These are phyloP conservation scores for Jatropha multifida DNA, from an alignment of 441 rosid genomes.

Conservation along the genomic window DNA sequence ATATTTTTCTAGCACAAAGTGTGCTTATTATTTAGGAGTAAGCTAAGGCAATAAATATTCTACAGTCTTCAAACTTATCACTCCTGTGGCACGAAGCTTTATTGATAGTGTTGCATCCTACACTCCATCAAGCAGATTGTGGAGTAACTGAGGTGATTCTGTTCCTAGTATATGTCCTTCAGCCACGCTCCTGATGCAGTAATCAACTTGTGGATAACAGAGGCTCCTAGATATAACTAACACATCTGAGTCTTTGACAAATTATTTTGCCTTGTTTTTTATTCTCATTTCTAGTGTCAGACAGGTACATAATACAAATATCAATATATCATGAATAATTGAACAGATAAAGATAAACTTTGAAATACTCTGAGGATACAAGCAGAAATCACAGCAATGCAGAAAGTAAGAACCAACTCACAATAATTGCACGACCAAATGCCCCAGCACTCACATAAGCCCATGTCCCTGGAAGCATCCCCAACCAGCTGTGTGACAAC, in stretches of 20 bases:
- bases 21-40: background rate
- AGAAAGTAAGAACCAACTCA: slow-evolving; percentile 39
- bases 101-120: background rate
- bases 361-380: background rate
- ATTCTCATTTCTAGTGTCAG: background rate
- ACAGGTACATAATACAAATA: background rate
- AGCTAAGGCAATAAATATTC: background rate
- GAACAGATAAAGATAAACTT: background rate
- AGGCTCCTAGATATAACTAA: background rate
- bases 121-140: background rate
- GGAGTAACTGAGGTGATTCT: background rate
- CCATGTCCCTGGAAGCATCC: slow-evolving; percentile 99
- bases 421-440: slow-evolving; percentile 92
- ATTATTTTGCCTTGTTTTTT: background rate
- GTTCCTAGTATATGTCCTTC: background rate
- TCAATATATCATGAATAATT: background rate
- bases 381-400: background rate
- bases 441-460: slow-evolving; percentile 99
- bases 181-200: background rate
- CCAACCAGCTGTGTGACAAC: slow-evolving; percentile 75
- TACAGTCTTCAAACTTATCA: background rate
- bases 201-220: background rate
- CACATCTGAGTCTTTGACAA: background rate
- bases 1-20: background rate
- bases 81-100: background rate